Conservation (phyloP, 202 grass and related monocot species). For the Panicum virgatum region DNA sequence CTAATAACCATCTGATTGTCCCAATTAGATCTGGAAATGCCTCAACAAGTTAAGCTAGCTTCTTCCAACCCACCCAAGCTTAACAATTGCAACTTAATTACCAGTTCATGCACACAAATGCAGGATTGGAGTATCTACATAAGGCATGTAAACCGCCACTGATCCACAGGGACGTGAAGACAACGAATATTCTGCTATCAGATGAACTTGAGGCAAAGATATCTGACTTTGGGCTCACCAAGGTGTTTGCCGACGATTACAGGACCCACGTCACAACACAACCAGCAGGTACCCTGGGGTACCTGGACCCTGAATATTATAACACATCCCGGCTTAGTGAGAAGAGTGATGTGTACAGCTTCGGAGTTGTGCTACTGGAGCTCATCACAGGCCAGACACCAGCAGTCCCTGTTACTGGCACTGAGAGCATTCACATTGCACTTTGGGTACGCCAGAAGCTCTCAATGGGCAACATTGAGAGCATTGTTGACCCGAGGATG, state of each 20-base stretch:
- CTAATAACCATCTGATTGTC: not conserved
- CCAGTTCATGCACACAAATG: not conserved
- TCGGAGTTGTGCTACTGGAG: conserved; percentile 43
- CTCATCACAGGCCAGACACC: conserved; percentile 46
- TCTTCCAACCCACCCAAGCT: not conserved
- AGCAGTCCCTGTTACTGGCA: not conserved
- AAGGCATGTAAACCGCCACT: conserved; percentile 67
- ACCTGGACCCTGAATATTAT: conserved; percentile 76
- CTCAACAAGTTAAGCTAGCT: not conserved
- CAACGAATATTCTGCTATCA: conserved; percentile 69
- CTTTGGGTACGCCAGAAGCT: conserved; percentile 65
- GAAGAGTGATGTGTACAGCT: conserved; percentile 48
- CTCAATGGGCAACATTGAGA: conserved; percentile 52
- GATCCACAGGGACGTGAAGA: conserved; percentile 81
- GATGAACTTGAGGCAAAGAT: conserved; percentile 67
- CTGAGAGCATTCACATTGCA: conserved; percentile 34
- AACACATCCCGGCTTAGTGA: conserved; percentile 48
- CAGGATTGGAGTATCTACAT: conserved; percentile 83
- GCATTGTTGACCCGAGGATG: conserved; percentile 54
- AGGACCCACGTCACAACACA: conserved; percentile 51
- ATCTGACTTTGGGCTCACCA: conserved; percentile 70
- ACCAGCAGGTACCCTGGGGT: conserved; percentile 69
- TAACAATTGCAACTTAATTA: not conserved
- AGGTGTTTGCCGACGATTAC: conserved; percentile 35
- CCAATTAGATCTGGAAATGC: not conserved